Evolutionary conservation across 179 eudicot species (phyloP).

Genomic region (Beta corolliflora): DNA sequence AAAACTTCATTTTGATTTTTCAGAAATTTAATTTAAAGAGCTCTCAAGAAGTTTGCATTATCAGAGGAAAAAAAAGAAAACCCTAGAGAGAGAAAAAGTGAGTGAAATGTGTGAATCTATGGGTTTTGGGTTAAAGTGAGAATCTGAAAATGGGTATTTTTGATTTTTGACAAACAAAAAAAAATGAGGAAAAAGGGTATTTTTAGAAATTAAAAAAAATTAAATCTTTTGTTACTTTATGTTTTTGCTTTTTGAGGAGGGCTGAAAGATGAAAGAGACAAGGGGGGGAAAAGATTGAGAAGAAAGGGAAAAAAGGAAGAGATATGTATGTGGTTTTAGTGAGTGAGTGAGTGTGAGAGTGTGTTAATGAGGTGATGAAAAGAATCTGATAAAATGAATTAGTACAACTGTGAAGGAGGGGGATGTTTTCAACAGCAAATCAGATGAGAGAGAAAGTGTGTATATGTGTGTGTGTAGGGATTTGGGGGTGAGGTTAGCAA

Average conservation of each 20-base stretch:
- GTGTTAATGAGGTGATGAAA: not conserved
- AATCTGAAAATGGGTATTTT: slow-evolving; percentile 25
- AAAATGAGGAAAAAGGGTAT: not conserved
- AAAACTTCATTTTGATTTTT: slow-evolving; percentile 24
- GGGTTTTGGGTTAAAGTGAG: slow-evolving; percentile 13
- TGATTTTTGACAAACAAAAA: slow-evolving; percentile 5
- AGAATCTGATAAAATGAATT: not conserved
- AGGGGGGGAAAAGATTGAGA: not conserved
- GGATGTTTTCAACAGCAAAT: slow-evolving; percentile 18
- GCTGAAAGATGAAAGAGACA: slow-evolving; percentile 21
- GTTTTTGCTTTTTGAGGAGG: not conserved
- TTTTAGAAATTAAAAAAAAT: slow-evolving; percentile 1
- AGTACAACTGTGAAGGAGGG: slow-evolving; percentile 1
- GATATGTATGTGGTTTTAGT: not conserved
- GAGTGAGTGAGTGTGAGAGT: slow-evolving; percentile 13
- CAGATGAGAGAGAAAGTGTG: not conserved
- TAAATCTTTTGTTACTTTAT: not conserved
- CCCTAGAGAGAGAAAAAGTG: slow-evolving; percentile 34
- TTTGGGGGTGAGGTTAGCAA: too few species aligned
- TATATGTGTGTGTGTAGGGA: too few species aligned
- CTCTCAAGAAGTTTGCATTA: slow-evolving; percentile 25
- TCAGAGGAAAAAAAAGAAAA: slow-evolving; percentile 16
- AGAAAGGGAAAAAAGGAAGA: not conserved
- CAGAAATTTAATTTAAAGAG: not conserved
- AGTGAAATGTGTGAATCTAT: slow-evolving; percentile 11